Evolutionary conservation across 2,329 filamentous ascomycete genomes (phyloP).

Genomic region (Claviceps purpurea): DNA sequence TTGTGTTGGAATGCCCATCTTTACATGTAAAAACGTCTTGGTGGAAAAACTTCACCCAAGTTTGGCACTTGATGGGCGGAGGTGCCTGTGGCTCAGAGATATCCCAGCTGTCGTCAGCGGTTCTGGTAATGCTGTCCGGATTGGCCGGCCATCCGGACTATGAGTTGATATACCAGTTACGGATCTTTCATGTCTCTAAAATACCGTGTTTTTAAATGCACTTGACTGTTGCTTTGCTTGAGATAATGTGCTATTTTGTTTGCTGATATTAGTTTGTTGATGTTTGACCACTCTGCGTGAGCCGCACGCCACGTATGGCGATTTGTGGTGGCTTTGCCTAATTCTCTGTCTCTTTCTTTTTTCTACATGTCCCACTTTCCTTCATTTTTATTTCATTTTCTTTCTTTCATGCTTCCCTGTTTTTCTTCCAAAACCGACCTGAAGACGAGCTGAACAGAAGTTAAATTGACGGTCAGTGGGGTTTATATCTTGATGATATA

Average conservation of each 20-base stretch:
- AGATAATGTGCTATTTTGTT: not conserved
- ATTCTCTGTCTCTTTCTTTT: not conserved
- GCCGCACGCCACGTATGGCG: not conserved
- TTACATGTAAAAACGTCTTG: not conserved
- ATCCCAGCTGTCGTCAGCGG: not conserved
- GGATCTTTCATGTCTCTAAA: not conserved
- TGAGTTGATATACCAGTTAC: not conserved
- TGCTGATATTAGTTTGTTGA: not conserved
- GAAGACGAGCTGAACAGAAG: no score
- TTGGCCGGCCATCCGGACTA: constrained; percentile 4
- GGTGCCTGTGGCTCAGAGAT: not conserved
- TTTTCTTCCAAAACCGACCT: not conserved
- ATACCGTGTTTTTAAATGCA: not conserved
- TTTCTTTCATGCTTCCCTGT: not conserved
- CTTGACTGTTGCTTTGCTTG: not conserved
- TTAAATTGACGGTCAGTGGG: no score
- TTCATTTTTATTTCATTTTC: not conserved
- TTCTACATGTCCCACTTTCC: not conserved
- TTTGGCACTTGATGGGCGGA: not conserved
- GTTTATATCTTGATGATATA: no score
- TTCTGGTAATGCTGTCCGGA: not conserved
- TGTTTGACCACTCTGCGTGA: not conserved
- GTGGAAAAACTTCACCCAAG: not conserved
- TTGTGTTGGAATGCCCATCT: constrained; percentile 1
- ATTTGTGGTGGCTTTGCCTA: constrained; percentile 1